phyloP scores from a whole-genome alignment of 306 rosid genomes.

The Medicago arabica region DNA sequence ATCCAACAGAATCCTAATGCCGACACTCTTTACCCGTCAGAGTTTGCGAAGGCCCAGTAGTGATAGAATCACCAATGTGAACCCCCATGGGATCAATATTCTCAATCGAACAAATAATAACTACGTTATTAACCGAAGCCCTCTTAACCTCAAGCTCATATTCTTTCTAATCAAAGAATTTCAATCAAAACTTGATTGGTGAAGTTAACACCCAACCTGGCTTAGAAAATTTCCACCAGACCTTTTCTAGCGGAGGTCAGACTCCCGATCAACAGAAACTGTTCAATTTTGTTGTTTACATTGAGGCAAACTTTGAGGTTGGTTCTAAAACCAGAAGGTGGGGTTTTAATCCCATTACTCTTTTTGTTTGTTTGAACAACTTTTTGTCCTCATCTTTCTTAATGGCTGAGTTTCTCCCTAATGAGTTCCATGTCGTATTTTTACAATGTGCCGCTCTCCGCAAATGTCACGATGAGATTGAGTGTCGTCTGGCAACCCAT shows the following conservation, averaged over 20 bases:
- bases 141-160: conserved; percentile 97
- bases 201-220: conserved; percentile 80
- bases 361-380: conserved; percentile 78
- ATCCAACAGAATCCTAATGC: conserved; percentile 40
- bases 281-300: conserved; percentile 56
- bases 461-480: too few species aligned
- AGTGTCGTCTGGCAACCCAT: conserved; percentile 88
- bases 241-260: conserved; percentile 74
- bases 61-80: conserved; percentile 90
- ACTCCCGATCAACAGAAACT: conserved; percentile 71
- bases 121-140: conserved; percentile 86
- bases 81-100: conserved; percentile 95
- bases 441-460: conserved; percentile 55
- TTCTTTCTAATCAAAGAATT: conserved; percentile 89
- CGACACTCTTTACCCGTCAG: conserved; percentile 88
- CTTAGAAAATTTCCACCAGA: conserved; percentile 73
- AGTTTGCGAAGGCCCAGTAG: conserved; percentile 88
- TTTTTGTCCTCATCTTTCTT: conserved; percentile 90
- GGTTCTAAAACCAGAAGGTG: conserved; percentile 78
- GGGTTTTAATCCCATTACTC: conserved; percentile 78
- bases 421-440: conserved; percentile 74
- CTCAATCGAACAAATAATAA: conserved; percentile 88
- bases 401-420: conserved; percentile 88
- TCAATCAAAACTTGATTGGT: conserved; percentile 83
- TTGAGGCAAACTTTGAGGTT: conserved; percentile 60